phyloP scores from a whole-genome alignment of 176 grass and related monocot genomes.

The Carex pumila region DNA sequence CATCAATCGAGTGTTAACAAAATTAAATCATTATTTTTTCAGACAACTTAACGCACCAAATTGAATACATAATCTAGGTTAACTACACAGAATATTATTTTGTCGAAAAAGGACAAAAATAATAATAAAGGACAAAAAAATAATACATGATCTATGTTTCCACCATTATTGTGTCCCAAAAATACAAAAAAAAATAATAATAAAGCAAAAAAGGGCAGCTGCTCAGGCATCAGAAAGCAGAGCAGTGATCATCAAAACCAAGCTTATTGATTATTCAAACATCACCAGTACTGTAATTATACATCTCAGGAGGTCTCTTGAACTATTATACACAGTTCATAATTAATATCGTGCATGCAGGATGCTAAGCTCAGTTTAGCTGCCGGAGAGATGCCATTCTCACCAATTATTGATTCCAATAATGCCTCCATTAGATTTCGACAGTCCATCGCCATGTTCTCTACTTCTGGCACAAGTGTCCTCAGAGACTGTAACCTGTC shows the following conservation, averaged over 20 bases:
- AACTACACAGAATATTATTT: too few relatives aligned
- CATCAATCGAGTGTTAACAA: too few relatives aligned
- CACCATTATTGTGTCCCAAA: neutral
- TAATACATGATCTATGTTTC: too few relatives aligned
- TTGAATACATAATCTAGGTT: too few relatives aligned
- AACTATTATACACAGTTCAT: neutral
- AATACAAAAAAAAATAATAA: neutral
- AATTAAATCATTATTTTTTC: too few relatives aligned
- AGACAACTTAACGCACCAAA: too few relatives aligned
- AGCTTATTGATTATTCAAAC: neutral
- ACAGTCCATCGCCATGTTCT: neutral
- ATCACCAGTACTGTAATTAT: too few relatives aligned
- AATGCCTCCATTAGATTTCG: neutral
- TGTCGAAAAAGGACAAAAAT: too few relatives aligned
- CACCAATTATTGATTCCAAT: neutral
- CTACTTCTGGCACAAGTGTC: neutral
- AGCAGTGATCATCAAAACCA: neutral
- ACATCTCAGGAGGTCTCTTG: too few relatives aligned
- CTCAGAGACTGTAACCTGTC: neutral
- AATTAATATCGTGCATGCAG: neutral
- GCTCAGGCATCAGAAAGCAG: neutral
- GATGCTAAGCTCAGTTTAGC: slow-evolving; percentile 13
- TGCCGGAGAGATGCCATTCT: slow-evolving; percentile 1
- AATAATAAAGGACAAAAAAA: too few relatives aligned
- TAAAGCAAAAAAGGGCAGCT: neutral